Evolutionary conservation across 305 asterid genomes (phyloP).

Genomic region (Fraxinus platypoda): DNA sequence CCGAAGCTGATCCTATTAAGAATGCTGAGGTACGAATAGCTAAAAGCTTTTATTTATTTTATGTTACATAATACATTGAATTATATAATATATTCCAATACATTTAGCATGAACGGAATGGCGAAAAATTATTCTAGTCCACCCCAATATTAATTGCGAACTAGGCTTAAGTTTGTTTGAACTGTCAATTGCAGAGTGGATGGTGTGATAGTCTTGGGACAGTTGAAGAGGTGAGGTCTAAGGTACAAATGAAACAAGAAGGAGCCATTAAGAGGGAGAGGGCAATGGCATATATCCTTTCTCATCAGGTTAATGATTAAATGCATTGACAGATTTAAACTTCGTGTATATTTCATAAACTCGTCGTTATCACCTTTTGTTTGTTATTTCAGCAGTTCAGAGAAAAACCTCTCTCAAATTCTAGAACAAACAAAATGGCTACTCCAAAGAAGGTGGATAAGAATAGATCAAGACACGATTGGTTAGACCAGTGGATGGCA

Average conservation of each 20-base stretch:
- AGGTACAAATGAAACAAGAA: conserved; percentile 78
- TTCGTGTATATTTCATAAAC: neutral
- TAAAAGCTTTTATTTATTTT: neutral
- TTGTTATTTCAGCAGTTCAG: conserved; percentile 36
- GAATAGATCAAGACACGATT: conserved; percentile 29
- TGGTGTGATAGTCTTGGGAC: conserved; percentile 91
- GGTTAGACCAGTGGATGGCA: conserved; percentile 74
- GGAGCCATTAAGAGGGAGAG: conserved; percentile 91
- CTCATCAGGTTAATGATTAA: conserved; percentile 44
- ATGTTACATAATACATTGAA: too few relatives aligned
- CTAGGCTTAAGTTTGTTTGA: neutral
- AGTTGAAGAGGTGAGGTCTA: conserved; percentile 62
- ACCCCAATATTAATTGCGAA: neutral
- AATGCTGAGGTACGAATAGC: conserved; percentile 57
- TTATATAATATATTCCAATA: neutral
- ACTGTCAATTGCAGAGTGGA: conserved; percentile 44
- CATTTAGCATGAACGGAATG: neutral
- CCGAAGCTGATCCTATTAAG: conserved; percentile 44
- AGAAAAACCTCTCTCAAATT: conserved; percentile 28
- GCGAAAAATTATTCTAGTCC: neutral
- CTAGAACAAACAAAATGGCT: conserved; percentile 26
- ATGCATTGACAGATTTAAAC: neutral
- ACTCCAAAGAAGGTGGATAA: conserved; percentile 30
- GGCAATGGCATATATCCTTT: conserved; percentile 67
- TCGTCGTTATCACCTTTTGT: neutral